Evolutionary conservation across 148 eudicot genomes (phyloP).

Genomic region (Persicaria tinctoria): DNA sequence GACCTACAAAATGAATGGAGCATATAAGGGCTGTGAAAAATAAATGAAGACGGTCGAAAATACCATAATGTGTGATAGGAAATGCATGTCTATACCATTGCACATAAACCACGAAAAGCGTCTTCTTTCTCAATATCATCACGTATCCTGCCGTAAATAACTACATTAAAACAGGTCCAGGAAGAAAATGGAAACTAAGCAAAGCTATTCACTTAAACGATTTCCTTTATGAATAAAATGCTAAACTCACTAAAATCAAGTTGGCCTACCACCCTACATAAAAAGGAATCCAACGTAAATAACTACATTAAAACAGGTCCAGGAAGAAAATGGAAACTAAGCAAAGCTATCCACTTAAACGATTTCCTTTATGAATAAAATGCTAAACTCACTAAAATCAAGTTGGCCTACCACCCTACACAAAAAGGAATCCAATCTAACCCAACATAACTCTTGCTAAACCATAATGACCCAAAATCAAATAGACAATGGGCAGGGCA

Average conservation of each 20-base stretch:
- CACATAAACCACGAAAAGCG: constrained; percentile 96
- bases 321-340: background rate
- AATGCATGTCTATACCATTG: constrained; percentile 50
- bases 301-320: constrained; percentile 3
- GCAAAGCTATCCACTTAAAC: background rate
- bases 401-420: background rate
- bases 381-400: background rate
- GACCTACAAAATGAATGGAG: constrained; percentile 49
- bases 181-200: background rate
- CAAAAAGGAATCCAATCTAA: background rate
- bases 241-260: background rate
- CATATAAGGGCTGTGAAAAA: background rate
- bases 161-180: constrained; percentile 3
- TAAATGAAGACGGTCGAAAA: background rate
- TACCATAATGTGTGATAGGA: background rate
- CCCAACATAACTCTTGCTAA: background rate
- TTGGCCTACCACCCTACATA: background rate
- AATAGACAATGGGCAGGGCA: background rate
- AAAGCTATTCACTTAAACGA: background rate
- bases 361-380: background rate
- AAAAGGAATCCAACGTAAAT: constrained; percentile 13
- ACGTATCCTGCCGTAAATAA: constrained; percentile 67
- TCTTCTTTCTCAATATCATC: constrained; percentile 97
- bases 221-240: background rate
- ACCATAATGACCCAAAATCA: background rate